These are phyloP conservation scores for Paramecium sexaurelia DNA, from an alignment of 73 alveolate species.

Conservation along the genomic window DNA sequence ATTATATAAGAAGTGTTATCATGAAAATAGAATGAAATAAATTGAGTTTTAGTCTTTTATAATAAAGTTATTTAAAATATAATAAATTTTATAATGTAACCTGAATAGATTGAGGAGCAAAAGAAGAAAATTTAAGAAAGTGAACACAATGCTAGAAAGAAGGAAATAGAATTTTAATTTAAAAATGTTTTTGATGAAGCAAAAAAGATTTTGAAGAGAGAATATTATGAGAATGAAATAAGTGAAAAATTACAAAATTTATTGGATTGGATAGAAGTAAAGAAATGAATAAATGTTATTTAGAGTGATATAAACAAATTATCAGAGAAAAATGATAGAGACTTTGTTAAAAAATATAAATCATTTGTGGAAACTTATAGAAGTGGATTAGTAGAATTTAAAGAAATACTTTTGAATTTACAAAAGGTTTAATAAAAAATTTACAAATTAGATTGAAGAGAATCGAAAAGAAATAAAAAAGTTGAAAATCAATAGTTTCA, in stretches of 20 bases:
- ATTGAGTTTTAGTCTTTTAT: neutral
- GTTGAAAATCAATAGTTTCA: neutral
- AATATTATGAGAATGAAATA: neutral
- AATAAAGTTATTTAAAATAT: neutral
- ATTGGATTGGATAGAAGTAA: conserved; percentile 12
- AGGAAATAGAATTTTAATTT: conserved; percentile 28
- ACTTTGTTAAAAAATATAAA: conserved; percentile 16
- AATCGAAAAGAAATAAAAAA: neutral
- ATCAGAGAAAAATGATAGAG: conserved; percentile 33
- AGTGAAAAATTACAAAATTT: neutral
- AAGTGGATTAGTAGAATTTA: conserved; percentile 24
- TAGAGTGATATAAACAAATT: conserved; percentile 20
- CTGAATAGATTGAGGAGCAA: neutral
- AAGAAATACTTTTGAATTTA: neutral
- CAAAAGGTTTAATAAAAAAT: neutral
- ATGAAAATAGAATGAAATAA: too few relatives aligned
- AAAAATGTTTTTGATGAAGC: conserved; percentile 45
- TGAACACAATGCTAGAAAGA: conserved; percentile 28
- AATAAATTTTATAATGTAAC: conserved; percentile 14
- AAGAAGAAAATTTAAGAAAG: conserved; percentile 19
- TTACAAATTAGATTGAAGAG: conserved; percentile 31
- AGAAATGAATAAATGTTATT: neutral
- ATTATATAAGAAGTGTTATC: too few relatives aligned
- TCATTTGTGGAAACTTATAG: conserved; percentile 37
- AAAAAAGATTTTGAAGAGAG: neutral